phyloP scores from a whole-genome alignment of 768 basidiomycete species.

The Nevesoporus exiguus region DNA sequence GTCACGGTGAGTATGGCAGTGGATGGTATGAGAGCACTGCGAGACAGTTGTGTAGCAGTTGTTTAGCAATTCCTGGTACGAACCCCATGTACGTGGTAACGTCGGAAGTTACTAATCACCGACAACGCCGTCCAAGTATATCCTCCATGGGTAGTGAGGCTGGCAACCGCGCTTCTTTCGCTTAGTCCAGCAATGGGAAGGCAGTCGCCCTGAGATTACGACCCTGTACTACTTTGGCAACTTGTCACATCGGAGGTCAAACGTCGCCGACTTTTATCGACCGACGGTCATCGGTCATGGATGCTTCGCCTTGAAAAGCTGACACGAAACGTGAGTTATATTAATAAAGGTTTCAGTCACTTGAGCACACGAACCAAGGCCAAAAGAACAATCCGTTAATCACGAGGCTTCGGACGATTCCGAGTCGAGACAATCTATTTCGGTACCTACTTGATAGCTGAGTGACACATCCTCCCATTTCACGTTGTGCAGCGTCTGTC shows the following conservation, averaged over 20 bases:
- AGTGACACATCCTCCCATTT: too few relatives aligned
- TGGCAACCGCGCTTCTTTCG: conserved; percentile 3
- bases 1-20: background rate
- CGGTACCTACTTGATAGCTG: too few relatives aligned
- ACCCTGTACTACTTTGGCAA: conserved; percentile 3
- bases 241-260: conserved; percentile 19
- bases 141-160: background rate
- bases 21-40: background rate
- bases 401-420: background rate
- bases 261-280: conserved; percentile 24
- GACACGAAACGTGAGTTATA: background rate
- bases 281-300: conserved; percentile 2
- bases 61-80: background rate
- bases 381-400: background rate
- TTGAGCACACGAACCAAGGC: background rate
- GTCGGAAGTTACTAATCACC: conserved; percentile 20
- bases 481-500: too few relatives aligned
- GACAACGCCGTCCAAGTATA: conserved; percentile 9
- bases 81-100: conserved; percentile 10
- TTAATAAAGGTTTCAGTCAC: background rate
- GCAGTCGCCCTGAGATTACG: background rate
- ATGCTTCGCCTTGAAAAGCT: background rate
- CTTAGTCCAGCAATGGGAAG: background rate
- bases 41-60: background rate
- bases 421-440: too few relatives aligned